Evolutionary conservation across 164 flowering plant species (phyloP), one percentile per base, ranked within the genome.

Genomic region (Cinnamomum chago): DNA sequence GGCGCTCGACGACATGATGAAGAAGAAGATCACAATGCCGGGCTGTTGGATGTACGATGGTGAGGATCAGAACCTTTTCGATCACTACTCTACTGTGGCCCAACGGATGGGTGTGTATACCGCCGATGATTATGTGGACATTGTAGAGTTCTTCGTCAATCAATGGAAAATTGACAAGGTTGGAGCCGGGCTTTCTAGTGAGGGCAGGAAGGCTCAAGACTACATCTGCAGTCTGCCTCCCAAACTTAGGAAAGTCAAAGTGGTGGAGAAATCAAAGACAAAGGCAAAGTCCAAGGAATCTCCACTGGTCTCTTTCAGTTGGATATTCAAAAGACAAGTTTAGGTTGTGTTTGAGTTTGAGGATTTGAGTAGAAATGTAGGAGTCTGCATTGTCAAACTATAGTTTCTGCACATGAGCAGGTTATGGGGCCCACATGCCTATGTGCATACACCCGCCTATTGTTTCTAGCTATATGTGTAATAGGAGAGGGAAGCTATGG

Each of bases 121-220:
- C 25, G 25, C 25, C 25, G 25, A 24, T 24, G 25, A 24, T 24
- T 24, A 24, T 24, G 25, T 24, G 25, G 25, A 24, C 25, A 24
- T 24, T 24, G 25, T 24, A 23, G 79, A 77, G 47, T 77, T 68
- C 50, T 62, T 75, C n/a, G 78, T 79, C 62, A 62, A 62, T 0
- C 52, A 65, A 20, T 75, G 81, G 81, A 72, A 72, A 25, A 75
- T 79, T 40, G 81, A 75, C 17, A 72, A 68, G 70, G 23, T 79
- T 50, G 12, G 12, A 4, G 68, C 64, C 2, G 78, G 78, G 15
- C 69, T 79, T 11, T 75, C 78, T 22, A 17, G 72, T 5, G 75
- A 76, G 75, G 79, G 78, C 13, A 30, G 55, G 10, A 72, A 22
- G 62, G 81, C 81, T 12, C 81, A 79, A 11, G 77, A 78, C 28